phyloP scores from a whole-genome alignment of 73 alveolate species.

The Paramecium sonneborni region DNA sequence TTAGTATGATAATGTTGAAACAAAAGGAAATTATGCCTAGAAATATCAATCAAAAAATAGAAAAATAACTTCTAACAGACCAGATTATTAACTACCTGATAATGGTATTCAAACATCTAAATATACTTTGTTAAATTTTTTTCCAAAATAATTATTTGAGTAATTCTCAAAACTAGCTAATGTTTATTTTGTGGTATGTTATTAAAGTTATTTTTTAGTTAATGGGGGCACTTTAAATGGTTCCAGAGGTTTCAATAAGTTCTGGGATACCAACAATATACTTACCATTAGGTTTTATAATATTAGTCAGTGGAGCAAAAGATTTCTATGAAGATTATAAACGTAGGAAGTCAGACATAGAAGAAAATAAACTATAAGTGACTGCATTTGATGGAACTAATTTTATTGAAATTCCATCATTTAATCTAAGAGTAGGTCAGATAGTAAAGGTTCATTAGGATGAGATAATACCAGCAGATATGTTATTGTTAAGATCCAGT shows the following conservation, averaged over 20 bases:
- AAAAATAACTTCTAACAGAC: constrained; percentile 62
- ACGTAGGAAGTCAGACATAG: constrained; percentile 89
- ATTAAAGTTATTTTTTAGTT: neutral
- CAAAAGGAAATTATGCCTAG: neutral
- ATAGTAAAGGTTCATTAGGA: constrained; percentile 82
- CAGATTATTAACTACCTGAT: constrained; percentile 33
- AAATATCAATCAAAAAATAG: constrained; percentile 57
- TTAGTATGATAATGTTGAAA: constrained; percentile 54
- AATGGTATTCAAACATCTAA: constrained; percentile 77
- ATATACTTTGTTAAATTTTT: constrained; percentile 70
- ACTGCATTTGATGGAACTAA: constrained; percentile 61
- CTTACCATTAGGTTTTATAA: constrained; percentile 88
- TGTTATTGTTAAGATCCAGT: constrained; percentile 82
- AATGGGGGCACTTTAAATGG: constrained; percentile 67
- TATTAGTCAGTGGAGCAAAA: constrained; percentile 86
- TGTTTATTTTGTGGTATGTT: constrained; percentile 80
- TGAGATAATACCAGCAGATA: constrained; percentile 94
- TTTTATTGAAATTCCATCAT: constrained; percentile 73
- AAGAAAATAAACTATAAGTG: constrained; percentile 80
- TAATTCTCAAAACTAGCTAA: constrained; percentile 89
- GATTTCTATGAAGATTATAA: constrained; percentile 96
- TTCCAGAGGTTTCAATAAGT: constrained; percentile 87
- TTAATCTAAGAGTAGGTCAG: constrained; percentile 79
- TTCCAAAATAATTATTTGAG: constrained; percentile 87
- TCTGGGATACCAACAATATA: constrained; percentile 86